Base-by-base conservation (phyloP, 345 rosid species). In the Euphorbia peplus region DNA sequence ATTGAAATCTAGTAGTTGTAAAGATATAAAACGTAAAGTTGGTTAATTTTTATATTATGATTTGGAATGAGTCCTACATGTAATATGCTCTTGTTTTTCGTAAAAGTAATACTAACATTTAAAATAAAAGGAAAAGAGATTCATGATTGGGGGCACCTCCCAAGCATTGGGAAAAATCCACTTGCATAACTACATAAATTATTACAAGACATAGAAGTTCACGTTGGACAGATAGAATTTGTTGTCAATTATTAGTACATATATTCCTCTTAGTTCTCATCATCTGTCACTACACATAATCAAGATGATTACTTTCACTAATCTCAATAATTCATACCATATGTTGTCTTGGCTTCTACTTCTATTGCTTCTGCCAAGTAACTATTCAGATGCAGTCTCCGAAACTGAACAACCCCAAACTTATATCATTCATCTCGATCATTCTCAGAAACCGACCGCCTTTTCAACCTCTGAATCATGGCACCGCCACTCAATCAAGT, bases 341-440 rank as follows among this genome's bases (percentile, higher is more conserved):
- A 35, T 50, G 26, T 22, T 56, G 16, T 9, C 37, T 65, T 60
- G 53, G 3, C 50, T 60, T 2, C 37, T 60, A n/a, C 54, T 73
- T 22, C 46, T 73, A 7, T 50, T 73, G 54, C 62, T 66, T 1
- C 18, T 39, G 15, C 39, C 39, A 30, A 51, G 42, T 21, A 52
- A 50, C 63, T 50, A 12, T 51, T 73, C 66, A 2, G 51, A 12
- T 51, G 75, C 66, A 2, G 32, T 8, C 35, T n/a, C 71, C 2
- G 25, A 68, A 56, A 30, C 10, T 0, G 76, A 73, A 67, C 57
- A 75, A 24, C 10, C 19, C 53, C 61, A 78, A 22, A 81, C 80
- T 0, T 81, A 78, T 64, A 81, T 81, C 21, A 72, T 78, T 35
- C 83, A 81, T 64, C 63, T 78, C 64, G 84, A 81, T 68, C 78